Base-by-base conservation (phyloP, 768 basidiomycete species). In the Suillus placidus region DNA sequence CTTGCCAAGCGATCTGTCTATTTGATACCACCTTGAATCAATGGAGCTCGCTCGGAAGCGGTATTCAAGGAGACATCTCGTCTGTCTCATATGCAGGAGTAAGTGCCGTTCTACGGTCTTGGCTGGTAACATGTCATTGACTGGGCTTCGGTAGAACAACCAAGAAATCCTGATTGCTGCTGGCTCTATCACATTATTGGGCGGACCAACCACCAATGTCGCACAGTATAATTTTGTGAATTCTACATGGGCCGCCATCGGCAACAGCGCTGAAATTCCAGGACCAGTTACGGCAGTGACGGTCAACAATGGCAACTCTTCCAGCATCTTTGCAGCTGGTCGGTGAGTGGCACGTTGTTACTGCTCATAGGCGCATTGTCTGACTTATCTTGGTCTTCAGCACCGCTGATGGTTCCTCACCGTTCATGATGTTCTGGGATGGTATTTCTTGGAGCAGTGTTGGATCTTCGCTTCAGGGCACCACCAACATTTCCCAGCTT, bases 241-340 rank as follows among this genome's bases (percentile, higher is more conserved):
- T 72, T 71, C 78, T 3, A 88, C 87, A 2, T 99, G 97, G 97
- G 79, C 80, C 9, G 73, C 88, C 1, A 73, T 95, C 34, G 94
- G 92, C 12, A 73, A 79, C 54, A 76, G 84, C 14, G 74, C 76
- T 14, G 82, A 86, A 56, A 81, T 98, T 30, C 94, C 95, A 54
- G 97, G 97, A 4, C 95, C 95, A 3, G 91, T 95, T 2, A 92
- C 94, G 4, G 95, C 97, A 13, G 75, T 98, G 61, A 90, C 91
- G 62, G 90, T 95, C 49, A 93, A 99, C 76, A 81, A 88, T 68
- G 84, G 85, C 26, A 94, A 97, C 73, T 74, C 79, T 1, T 92
- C 87, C 70, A 97, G 92, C 71, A 85, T 99, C 63, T 99, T 95
- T 71, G 93, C 91, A 56, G 94, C 95, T 40, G 97, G 97, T 70